Conservation (phyloP, 257 asterid genomes). For the Rehmannia glutinosa region DNA sequence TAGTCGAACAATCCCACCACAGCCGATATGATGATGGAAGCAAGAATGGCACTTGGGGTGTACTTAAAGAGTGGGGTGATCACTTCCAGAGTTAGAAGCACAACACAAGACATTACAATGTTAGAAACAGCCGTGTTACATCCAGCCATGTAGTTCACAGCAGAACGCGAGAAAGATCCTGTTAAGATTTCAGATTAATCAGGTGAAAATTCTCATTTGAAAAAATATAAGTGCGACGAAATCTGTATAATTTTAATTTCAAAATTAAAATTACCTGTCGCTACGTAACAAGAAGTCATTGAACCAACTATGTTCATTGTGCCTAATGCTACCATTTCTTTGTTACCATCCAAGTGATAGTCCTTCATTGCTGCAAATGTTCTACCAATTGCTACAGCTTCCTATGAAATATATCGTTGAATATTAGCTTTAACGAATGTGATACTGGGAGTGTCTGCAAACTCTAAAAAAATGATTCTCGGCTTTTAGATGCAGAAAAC, state of each 20-base stretch:
- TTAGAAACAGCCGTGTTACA: constrained; percentile 66
- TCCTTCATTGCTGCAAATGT: constrained; percentile 78
- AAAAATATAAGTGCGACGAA: too few relatives aligned
- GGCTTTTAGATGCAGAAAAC: too few relatives aligned
- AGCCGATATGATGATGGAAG: constrained; percentile 72
- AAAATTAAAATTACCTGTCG: too few relatives aligned
- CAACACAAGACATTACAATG: constrained; percentile 62
- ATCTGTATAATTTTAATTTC: too few relatives aligned
- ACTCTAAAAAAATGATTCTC: too few relatives aligned
- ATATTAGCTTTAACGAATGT: too few relatives aligned
- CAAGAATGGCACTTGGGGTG: constrained; percentile 71
- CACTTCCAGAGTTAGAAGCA: constrained; percentile 41
- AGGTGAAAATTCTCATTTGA: too few relatives aligned
- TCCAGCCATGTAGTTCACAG: constrained; percentile 67
- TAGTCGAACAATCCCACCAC: constrained; percentile 52
- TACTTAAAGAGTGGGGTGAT: constrained; percentile 73
- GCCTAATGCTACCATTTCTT: constrained; percentile 81
- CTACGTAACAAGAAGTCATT: constrained; percentile 66
- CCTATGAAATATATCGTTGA: constrained; percentile 38
- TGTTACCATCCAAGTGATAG: constrained; percentile 72
- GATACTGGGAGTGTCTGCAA: too few relatives aligned
- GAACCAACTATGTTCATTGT: constrained; percentile 72
- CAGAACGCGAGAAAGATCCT: constrained; percentile 45
- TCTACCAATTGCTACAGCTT: constrained; percentile 80
- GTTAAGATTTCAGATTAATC: too few relatives aligned